These are phyloP conservation scores for Stachybotrys elegans DNA, from an alignment of 2,329 filamentous ascomycete species.

Conservation along the genomic window DNA sequence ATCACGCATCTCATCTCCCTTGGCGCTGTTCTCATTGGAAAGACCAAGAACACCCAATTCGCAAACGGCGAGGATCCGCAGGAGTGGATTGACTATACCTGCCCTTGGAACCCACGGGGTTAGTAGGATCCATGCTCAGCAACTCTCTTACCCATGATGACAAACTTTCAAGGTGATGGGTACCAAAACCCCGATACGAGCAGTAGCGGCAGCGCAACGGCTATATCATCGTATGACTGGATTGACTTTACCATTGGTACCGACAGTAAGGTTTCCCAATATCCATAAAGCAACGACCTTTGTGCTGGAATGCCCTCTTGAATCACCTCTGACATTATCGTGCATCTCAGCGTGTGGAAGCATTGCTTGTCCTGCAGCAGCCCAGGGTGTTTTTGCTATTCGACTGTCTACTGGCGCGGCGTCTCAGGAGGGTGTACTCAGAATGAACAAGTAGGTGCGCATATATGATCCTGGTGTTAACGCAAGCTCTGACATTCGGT, in stretches of 20 bases:
- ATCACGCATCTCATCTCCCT: neutral
- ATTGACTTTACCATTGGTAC: neutral
- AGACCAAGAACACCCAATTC: neutral
- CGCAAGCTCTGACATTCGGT: neutral
- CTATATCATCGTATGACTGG: neutral
- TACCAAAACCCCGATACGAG: neutral
- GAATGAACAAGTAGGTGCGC: neutral
- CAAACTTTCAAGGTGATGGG: neutral
- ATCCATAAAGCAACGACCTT: neutral
- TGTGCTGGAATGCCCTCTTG: neutral
- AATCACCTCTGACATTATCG: neutral
- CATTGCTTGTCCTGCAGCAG: neutral
- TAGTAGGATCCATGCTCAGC: neutral
- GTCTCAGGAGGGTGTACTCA: neutral
- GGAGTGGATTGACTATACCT: neutral
- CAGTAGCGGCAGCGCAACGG: neutral
- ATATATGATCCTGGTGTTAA: neutral
- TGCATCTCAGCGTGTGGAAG: neutral
- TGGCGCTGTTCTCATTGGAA: neutral
- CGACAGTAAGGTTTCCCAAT: neutral
- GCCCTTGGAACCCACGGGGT: neutral
- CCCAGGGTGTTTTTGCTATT: neutral
- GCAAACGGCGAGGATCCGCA: neutral
- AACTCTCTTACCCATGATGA: too few relatives aligned
- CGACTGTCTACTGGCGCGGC: neutral